Percentiles rank a stretch among this genome's conserved stretches.
These are phyloP conservation scores for Colletotrichum cuscutae DNA, from an alignment of 2,329 filamentous ascomycete species.

Conservation along the genomic window DNA sequence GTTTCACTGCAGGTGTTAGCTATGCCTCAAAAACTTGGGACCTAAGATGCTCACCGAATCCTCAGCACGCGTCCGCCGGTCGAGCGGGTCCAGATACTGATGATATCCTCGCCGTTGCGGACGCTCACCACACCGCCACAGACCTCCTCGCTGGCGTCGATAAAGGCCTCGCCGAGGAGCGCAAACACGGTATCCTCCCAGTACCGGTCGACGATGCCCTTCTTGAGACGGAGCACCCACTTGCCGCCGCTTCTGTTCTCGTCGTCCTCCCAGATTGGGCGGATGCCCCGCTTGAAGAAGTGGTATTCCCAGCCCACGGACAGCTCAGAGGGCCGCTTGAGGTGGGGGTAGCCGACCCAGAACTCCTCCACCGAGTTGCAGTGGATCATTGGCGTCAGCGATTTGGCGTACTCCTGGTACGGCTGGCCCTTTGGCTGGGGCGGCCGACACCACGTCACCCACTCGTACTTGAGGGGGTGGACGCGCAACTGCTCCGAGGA, in stretches of 20 bases:
- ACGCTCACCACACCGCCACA: constrained; percentile 96
- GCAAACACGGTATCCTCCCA: constrained; percentile 95
- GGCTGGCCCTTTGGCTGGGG: constrained; percentile 95
- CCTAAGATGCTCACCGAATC: constrained; percentile 75
- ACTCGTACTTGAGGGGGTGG: constrained; percentile 76
- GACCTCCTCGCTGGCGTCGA: constrained; percentile 91
- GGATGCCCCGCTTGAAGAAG: constrained; percentile 95
- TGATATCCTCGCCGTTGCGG: constrained; percentile 93
- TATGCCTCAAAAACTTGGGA: too few species aligned
- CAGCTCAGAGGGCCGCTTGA: constrained; percentile 88
- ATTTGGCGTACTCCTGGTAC: constrained; percentile 94
- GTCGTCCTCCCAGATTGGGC: constrained; percentile 98
- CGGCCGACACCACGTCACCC: constrained; percentile 97
- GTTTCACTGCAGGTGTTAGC: constrained; percentile 73
- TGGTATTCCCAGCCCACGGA: constrained; percentile 97
- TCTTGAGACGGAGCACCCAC: constrained; percentile 97
- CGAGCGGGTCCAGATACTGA: constrained; percentile 97
- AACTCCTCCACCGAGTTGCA: constrained; percentile 90
- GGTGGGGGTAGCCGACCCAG: constrained; percentile 86
- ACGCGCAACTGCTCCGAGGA: constrained; percentile 33
- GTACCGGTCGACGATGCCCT: constrained; percentile 94
- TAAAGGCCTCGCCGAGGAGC: constrained; percentile 93
- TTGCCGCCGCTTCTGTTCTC: constrained; percentile 97
- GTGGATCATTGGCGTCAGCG: constrained; percentile 84
- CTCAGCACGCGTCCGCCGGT: constrained; percentile 94